Evolutionary conservation across 768 basidiomycete genomes (phyloP).

Genomic region (Tylopilus felleus): DNA sequence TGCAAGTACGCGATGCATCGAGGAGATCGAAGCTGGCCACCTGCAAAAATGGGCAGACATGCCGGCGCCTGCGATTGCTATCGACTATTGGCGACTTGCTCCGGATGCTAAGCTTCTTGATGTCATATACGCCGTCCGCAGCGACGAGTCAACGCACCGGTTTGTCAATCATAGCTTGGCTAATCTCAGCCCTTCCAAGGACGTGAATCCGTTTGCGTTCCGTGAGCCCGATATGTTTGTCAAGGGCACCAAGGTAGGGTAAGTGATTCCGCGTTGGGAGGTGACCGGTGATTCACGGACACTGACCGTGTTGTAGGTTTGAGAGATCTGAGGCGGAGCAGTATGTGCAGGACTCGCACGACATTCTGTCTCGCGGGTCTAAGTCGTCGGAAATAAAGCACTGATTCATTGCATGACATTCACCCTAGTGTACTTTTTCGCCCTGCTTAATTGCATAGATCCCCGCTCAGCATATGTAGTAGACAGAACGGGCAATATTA

Average conservation of each 20-base stretch:
- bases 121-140: conserved; percentile 87
- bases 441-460: conserved; percentile 13
- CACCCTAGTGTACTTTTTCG: conserved; percentile 1
- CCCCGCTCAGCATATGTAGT: conserved; percentile 20
- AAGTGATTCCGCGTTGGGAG: conserved; percentile 27
- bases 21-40: conserved; percentile 76
- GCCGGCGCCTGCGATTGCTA: conserved; percentile 84
- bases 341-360: conserved; percentile 61
- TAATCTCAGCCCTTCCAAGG: conserved; percentile 69
- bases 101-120: conserved; percentile 77
- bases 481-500: neutral
- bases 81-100: conserved; percentile 89
- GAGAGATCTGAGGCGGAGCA: conserved; percentile 63
- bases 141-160: conserved; percentile 89
- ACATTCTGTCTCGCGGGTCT: conserved; percentile 40
- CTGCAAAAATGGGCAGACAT: conserved; percentile 77
- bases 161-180: conserved; percentile 97
- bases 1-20: conserved; percentile 71
- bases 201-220: conserved; percentile 88
- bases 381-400: conserved; percentile 26
- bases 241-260: conserved; percentile 77
- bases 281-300: conserved; percentile 10
- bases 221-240: conserved; percentile 84
- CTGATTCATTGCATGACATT: conserved; percentile 11
- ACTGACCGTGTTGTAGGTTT: conserved; percentile 44